Evolutionary conservation across 2,329 filamentous ascomycete genomes (phyloP).

Genomic region (Kalmusia sp.): DNA sequence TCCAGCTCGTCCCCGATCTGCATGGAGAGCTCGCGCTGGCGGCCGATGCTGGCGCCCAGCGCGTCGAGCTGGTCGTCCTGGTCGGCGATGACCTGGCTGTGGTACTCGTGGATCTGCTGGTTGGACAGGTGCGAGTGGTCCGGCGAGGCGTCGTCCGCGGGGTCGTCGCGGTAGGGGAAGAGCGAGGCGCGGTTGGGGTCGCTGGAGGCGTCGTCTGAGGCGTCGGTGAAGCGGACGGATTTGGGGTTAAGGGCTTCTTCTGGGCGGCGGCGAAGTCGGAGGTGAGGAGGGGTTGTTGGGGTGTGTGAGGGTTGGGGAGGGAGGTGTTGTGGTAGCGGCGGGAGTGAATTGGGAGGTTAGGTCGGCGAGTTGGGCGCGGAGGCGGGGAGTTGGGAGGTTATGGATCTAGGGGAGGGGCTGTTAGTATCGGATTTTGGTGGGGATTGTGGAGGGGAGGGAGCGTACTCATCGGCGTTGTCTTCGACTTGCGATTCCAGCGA

Average conservation of each 20-base stretch:
- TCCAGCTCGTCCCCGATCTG: conserved; percentile 97
- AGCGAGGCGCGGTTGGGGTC: conserved; percentile 63
- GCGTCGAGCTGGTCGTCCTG: conserved; percentile 94
- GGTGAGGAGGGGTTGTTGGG: conserved; percentile 52
- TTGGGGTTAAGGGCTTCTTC: conserved; percentile 57
- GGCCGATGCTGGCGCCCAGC: conserved; percentile 82
- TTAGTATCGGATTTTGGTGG: background rate
- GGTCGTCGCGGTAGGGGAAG: conserved; percentile 77
- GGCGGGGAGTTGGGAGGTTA: conserved; percentile 65
- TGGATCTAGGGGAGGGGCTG: conserved; percentile 29
- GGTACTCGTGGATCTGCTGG: conserved; percentile 85
- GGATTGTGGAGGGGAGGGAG: background rate
- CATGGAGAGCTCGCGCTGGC: conserved; percentile 91
- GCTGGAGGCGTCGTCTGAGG: conserved; percentile 41
- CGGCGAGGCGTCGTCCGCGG: conserved; percentile 52
- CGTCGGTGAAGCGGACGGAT: conserved; percentile 85
- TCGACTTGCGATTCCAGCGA: conserved; percentile 70
- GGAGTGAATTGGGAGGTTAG: conserved; percentile 83
- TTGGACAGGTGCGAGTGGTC: conserved; percentile 72
- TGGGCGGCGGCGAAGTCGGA: conserved; percentile 47
- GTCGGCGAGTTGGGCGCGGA: conserved; percentile 78
- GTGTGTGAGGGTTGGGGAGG: conserved; percentile 48
- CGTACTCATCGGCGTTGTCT: conserved; percentile 63
- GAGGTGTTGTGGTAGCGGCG: conserved; percentile 54
- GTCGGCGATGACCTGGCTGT: conserved; percentile 79